Base-by-base conservation (phyloP, 192 early-diverging fungal genomes). In the Backusella macrospora region DNA sequence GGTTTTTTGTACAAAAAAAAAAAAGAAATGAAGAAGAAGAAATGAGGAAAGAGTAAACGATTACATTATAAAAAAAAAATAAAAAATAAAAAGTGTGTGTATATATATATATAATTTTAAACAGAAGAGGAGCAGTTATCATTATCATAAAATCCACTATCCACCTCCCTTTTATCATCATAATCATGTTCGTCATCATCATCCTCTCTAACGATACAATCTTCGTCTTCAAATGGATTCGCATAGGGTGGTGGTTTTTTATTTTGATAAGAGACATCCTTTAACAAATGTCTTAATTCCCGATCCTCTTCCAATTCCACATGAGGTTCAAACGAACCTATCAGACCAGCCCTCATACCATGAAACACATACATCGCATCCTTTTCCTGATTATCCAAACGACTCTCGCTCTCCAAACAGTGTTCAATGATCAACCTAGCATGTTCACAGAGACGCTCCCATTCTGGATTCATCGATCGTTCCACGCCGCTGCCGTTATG, bases 361-460 rank as follows among this genome's bases (percentile, higher is more conserved):
- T 83, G 82, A 68, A 76, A 83, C 29, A 78, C 18, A 68, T 83
- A 81, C 82, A 83, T 83, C 18, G 80, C 75, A 34, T 75, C 73
- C 40, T 77, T 67, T 47, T 83, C 82, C 13, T 70, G 44, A 29
- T 71, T 59, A 59, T 73, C 70, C 13, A 83, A 63, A 26, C 78
- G 80, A 15, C 42, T 15, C 37, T 83, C 82, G 55, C 76, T 83
- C 40, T 78, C 72, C 59, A 83, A 39, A 62, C 79, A 78, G 8
- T 78, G 69, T 62, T 72, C 45, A 6, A 83, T 39, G 4, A 72
- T 70, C 7, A 63, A 15, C 48, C 80, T 40, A 5, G 82, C 76
- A 40, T 70, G 62, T 45, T 76, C 66, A 7, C 79, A 68, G 0
- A 80, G 40, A 3, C 59, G 42, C 45, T 73, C 67, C 12, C 62